Percentiles rank a stretch among this genome's conserved stretches.
These are phyloP conservation scores for Penicillium parvum DNA, from an alignment of 495 filamentous ascomycete species.

Conservation along the genomic window DNA sequence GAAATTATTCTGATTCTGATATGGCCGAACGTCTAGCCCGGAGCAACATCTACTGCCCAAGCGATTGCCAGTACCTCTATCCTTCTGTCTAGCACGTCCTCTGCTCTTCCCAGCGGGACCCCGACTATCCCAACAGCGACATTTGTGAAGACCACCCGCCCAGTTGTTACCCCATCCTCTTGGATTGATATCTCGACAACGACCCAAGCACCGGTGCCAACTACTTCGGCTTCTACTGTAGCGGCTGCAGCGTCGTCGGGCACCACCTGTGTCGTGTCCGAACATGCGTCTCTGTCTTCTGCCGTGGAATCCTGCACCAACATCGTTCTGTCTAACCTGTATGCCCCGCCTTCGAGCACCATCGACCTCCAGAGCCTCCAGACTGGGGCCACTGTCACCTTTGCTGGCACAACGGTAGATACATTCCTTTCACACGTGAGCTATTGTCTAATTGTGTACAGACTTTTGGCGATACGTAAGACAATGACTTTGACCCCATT, in stretches of 20 bases:
- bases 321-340: conserved; percentile 35
- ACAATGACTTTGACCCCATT: conserved; percentile 34
- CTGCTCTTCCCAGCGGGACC: conserved; percentile 4
- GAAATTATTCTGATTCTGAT: background rate
- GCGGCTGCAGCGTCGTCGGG: conserved; percentile 11
- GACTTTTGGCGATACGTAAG: conserved; percentile 38
- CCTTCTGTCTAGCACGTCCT: conserved; percentile 2
- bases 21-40: background rate
- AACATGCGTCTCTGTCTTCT: conserved; percentile 38
- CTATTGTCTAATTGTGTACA: background rate
- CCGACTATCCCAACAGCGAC: conserved; percentile 12
- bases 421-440: background rate
- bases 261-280: conserved; percentile 39
- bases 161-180: conserved; percentile 1
- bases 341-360: conserved; percentile 30
- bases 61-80: conserved; percentile 2
- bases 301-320: conserved; percentile 40
- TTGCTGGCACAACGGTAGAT: conserved; percentile 31
- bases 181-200: background rate
- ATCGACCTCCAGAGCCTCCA: conserved; percentile 33
- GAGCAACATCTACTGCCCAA: background rate
- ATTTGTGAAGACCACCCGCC: conserved; percentile 8
- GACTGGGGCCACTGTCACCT: conserved; percentile 38
- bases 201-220: conserved; percentile 8
- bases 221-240: conserved; percentile 8